Conservation (phyloP, 306 rosid genomes). For the Lathyrus oleraceus region DNA sequence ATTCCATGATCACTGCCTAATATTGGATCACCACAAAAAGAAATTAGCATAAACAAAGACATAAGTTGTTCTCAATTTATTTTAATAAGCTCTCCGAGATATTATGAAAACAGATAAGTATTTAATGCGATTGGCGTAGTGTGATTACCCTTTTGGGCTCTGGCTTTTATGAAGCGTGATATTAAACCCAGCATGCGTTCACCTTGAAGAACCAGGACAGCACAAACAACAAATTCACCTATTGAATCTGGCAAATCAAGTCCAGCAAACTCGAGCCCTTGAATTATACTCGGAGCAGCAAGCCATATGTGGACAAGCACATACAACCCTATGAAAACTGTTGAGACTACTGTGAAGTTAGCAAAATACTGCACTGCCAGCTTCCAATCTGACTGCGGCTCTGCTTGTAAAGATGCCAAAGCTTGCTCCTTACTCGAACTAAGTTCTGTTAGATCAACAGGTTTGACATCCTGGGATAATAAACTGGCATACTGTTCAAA, state of each 20-base stretch:
- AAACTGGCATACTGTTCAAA: conserved; percentile 72
- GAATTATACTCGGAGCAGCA: conserved; percentile 70
- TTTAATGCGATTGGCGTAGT: conserved; percentile 4
- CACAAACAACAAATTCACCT: conserved; percentile 80
- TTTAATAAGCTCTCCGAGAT: neutral
- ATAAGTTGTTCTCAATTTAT: neutral
- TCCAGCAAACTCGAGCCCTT: conserved; percentile 91
- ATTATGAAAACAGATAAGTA: neutral
- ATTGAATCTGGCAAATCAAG: conserved; percentile 97
- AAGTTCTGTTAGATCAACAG: conserved; percentile 68
- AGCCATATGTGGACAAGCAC: conserved; percentile 81
- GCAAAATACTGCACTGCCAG: conserved; percentile 88
- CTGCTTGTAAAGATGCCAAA: conserved; percentile 84
- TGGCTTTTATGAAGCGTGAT: conserved; percentile 93
- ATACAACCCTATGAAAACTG: conserved; percentile 71
- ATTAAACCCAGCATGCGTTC: conserved; percentile 74
- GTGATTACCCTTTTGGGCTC: conserved; percentile 71
- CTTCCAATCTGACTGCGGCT: conserved; percentile 83
- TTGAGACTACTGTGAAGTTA: conserved; percentile 66
- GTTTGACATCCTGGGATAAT: conserved; percentile 70
- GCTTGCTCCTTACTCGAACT: conserved; percentile 78
- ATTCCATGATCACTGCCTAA: conserved; percentile 96
- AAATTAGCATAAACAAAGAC: conserved; percentile 32
- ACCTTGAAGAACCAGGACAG: conserved; percentile 88
- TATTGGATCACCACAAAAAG: conserved; percentile 17